These are phyloP conservation scores for Phytophthora parvispora DNA, from an alignment of 352 stramenopile genomes.

Conservation along the genomic window DNA sequence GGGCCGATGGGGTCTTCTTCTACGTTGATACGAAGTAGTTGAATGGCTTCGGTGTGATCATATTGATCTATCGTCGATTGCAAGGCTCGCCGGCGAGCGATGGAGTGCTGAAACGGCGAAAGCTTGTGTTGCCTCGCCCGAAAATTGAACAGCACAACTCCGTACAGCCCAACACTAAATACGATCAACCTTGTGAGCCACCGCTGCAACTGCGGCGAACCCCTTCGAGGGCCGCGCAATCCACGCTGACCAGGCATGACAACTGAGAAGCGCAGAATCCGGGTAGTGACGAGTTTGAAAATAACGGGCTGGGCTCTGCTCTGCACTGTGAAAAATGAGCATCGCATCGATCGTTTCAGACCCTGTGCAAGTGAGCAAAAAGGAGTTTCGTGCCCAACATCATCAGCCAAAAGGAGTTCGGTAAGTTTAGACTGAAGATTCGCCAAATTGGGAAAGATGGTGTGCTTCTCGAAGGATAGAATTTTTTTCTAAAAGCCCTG, in stretches of 20 bases:
- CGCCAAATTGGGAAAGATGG: too few relatives aligned
- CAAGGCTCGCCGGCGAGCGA: not conserved
- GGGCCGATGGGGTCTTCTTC: not conserved
- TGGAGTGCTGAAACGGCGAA: not conserved
- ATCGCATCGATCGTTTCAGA: not conserved
- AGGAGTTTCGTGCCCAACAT: too few relatives aligned
- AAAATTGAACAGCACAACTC: conserved; percentile 12
- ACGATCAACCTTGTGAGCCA: conserved; percentile 17
- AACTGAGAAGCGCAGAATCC: too few relatives aligned
- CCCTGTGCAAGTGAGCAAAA: too few relatives aligned
- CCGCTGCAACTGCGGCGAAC: conserved; percentile 6
- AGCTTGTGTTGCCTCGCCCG: not conserved
- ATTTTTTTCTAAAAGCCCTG: too few relatives aligned
- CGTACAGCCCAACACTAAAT: conserved; percentile 17
- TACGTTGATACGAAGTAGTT: conserved; percentile 15
- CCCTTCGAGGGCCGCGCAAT: not conserved
- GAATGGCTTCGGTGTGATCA: not conserved
- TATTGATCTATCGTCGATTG: not conserved
- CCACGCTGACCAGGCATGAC: not conserved
- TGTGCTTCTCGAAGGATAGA: too few relatives aligned
- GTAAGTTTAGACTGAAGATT: too few relatives aligned
- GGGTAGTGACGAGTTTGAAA: too few relatives aligned
- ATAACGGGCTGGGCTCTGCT: too few relatives aligned
- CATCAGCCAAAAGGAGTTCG: too few relatives aligned
- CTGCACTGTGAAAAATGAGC: too few relatives aligned